Evolutionary conservation across 2,329 filamentous ascomycete species (phyloP).

Genomic region (Tolypocladium cylindrosporum): DNA sequence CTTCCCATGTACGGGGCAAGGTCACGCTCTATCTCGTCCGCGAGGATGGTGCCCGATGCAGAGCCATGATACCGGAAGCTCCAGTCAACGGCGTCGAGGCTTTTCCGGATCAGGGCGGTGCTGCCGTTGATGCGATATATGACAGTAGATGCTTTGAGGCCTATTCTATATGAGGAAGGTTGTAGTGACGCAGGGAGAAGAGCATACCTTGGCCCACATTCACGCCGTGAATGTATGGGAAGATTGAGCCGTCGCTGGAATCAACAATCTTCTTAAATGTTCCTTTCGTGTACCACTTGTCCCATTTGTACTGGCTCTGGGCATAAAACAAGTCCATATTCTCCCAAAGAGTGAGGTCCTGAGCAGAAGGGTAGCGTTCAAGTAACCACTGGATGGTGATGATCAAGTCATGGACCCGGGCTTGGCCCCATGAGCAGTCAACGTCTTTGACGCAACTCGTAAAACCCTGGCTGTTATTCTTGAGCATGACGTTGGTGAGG

Average conservation of each 20-base stretch:
- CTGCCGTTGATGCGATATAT: conserved; percentile 30
- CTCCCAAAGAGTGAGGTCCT: conserved; percentile 23
- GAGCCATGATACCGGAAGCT: conserved; percentile 28
- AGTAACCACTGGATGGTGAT: conserved; percentile 30
- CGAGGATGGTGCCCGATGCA: conserved; percentile 29
- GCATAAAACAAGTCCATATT: conserved; percentile 28
- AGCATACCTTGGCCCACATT: conserved; percentile 31
- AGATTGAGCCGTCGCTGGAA: conserved; percentile 7
- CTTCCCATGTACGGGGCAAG: conserved; percentile 26
- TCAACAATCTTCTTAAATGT: conserved; percentile 11
- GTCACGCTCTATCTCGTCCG: conserved; percentile 28
- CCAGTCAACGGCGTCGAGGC: conserved; percentile 24
- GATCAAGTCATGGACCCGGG: conserved; percentile 27
- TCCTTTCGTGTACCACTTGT: conserved; percentile 14
- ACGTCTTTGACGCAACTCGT: conserved; percentile 30
- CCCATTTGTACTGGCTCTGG: conserved; percentile 18
- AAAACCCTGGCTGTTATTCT: conserved; percentile 40
- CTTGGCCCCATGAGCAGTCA: conserved; percentile 20
- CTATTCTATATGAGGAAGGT: conserved; percentile 10
- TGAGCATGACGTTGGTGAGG: conserved; percentile 44
- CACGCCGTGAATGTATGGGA: conserved; percentile 29
- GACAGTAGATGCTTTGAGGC: conserved; percentile 27
- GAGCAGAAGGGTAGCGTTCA: conserved; percentile 18
- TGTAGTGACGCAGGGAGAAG: not conserved
- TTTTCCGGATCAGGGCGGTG: conserved; percentile 22